Conservation (phyloP, 2,329 filamentous ascomycete genomes). For the Nemania sp. region DNA sequence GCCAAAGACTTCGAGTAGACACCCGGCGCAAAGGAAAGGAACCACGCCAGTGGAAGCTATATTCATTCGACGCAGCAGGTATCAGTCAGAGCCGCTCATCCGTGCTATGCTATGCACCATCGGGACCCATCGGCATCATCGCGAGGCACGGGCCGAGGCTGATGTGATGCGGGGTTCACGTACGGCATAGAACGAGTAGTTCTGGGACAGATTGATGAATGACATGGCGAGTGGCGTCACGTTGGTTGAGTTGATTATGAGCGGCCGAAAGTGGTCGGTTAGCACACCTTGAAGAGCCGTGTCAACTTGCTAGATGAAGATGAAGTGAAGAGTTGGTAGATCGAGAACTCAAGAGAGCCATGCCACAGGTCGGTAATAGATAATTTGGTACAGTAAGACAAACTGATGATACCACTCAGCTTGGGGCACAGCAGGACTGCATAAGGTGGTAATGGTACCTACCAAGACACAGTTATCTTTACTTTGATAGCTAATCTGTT, state of each 20-base stretch:
- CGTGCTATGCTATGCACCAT: background rate
- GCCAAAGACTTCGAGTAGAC: slow-evolving; percentile 23
- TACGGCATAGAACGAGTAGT: slow-evolving; percentile 35
- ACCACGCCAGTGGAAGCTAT: slow-evolving; percentile 29
- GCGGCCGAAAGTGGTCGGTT: background rate
- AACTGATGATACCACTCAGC: no score
- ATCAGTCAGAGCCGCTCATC: background rate
- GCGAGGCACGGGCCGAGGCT: no score
- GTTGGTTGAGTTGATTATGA: background rate
- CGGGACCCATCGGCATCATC: background rate
- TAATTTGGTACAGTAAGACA: background rate
- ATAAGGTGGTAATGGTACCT: no score
- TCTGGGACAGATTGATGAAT: slow-evolving; percentile 28
- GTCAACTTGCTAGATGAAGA: background rate
- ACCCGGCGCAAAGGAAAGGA: slow-evolving; percentile 20
- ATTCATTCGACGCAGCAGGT: background rate
- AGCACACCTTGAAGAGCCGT: background rate
- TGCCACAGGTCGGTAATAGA: no score
- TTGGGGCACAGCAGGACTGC: background rate
- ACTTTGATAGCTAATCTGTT: background rate
- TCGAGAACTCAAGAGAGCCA: background rate
- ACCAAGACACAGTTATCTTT: background rate
- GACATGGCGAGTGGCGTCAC: slow-evolving; percentile 22
- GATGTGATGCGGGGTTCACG: slow-evolving; percentile 1
- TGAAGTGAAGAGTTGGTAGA: background rate